phyloP scores from a whole-genome alignment of 352 stramenopile genomes.

The Blastocystis sp. region DNA sequence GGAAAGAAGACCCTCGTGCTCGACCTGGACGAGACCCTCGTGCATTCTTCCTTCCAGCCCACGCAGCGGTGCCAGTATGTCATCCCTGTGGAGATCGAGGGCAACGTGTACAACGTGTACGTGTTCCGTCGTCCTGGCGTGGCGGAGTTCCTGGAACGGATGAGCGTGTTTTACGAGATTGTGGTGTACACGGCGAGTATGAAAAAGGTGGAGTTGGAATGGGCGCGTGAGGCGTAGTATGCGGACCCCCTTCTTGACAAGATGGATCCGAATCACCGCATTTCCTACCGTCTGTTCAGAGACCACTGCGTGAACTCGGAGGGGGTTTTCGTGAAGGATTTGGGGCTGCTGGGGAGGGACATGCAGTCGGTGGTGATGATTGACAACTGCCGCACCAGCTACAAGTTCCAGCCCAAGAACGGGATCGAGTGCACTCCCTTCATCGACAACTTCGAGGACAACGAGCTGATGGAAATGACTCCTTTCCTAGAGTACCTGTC shows the following conservation, averaged over 20 bases:
- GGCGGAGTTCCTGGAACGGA: conserved; percentile 89
- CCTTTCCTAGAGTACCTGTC: conserved; percentile 71
- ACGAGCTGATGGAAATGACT: conserved; percentile 76
- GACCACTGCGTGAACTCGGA: conserved; percentile 91
- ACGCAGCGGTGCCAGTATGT: conserved; percentile 89
- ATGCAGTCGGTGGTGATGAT: conserved; percentile 93
- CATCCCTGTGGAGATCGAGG: conserved; percentile 90
- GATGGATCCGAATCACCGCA: conserved; percentile 84
- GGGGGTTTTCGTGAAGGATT: conserved; percentile 93
- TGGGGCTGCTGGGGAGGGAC: conserved; percentile 87
- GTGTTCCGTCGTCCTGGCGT: conserved; percentile 86
- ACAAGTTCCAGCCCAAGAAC: conserved; percentile 93
- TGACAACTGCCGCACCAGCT: conserved; percentile 95
- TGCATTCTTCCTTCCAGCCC: conserved; percentile 91
- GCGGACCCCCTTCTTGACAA: conserved; percentile 91
- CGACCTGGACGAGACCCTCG: conserved; percentile 94
- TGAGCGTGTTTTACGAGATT: conserved; percentile 93
- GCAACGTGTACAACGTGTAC: conserved; percentile 81
- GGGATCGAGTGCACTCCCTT: conserved; percentile 81
- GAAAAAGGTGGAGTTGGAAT: conserved; percentile 76
- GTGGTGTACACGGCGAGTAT: conserved; percentile 95
- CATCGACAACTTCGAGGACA: conserved; percentile 83
- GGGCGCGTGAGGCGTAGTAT: conserved; percentile 77
- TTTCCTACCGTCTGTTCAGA: conserved; percentile 84
- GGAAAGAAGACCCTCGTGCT: conserved; percentile 86